Base-by-base conservation (phyloP, 805 yeast genomes). In the Yarrowia sp. region DNA sequence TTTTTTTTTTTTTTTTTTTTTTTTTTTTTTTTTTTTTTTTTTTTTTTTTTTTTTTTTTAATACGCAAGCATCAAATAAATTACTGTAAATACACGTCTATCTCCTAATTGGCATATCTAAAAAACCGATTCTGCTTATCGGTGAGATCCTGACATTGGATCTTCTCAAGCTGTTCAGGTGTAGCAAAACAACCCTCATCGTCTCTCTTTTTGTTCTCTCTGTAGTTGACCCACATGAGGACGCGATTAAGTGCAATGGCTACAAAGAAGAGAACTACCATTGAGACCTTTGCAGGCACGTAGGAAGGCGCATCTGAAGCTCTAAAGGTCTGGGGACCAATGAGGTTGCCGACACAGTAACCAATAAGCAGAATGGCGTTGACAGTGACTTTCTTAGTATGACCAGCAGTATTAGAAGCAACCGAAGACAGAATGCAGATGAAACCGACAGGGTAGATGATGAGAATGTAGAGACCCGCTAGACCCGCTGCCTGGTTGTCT, bases 391-490 rank as follows among this genome's bases (percentile, higher is more conserved):
- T 52, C n/a, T 52, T 52, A 7, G 58, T 52, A 52, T 52, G 58
- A 2, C 58, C 58, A 11, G 58, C 58, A 16, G 58, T 52, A 15
- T 52, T 52, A n/a, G 58, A 52, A 38, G 58, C 58, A 12, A 52
- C 58, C 9, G 66, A 63, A 11, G 46, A 41, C 26, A 63, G 53
- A n/a, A 63, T 45, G 48, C 45, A 63, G 12, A 63, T 58, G 35
- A 63, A 38, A 3, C 66, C 46, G 3, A 56, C 53, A 19, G 67
- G 68, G 40, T 41, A 56, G 35, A 55, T 32, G 32, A 52, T 52
- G 43, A 52, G 43, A 38, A 52, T 52, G 43, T 52, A 52, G 43
- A 52, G 58, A 36, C 58, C 58, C 2, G 58, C 58, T 1, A 52
- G 58, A 16, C 58, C 43, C 0, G 58, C 58, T 5, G 58, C 26